Evolutionary conservation across 805 yeast genomes (phyloP), one percentile per base, ranked within the genome.

Genomic region (Candida golubevii): DNA sequence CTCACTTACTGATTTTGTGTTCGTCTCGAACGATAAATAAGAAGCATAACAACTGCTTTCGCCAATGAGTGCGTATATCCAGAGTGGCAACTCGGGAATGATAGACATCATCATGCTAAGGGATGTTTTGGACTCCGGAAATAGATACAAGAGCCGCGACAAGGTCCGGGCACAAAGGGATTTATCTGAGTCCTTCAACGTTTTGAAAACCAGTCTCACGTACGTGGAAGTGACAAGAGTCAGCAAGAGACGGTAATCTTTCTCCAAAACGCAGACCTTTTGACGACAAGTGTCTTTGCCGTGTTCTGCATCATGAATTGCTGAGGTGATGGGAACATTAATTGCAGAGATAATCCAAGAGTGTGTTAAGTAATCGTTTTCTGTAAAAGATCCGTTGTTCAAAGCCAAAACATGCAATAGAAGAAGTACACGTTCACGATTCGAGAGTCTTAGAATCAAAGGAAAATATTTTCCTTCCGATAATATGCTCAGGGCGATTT

Each of bases 71-170:
- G 52, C 43, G 44, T 55, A 59, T 30, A 74, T 55, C 55, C 68
- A 61, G 30, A 51, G 51, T 41, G 69, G 66, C 3, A 71, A 59
- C 2, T 62, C 61, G 1, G 80, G 75, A 5, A 68, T 65, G 28
- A 74, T 58, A 5, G 73, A 65, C 31, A 69, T 55, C 30, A 66
- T 63, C 53, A 76, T 69, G 46, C 75, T 66, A 14, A 74, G 53
- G 28, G 65, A 63, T 11, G 66, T 58, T 46, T 67, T 70, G 32
- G 62, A 50, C 1, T 57, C 49, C 1, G 78, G 76, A 31, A 62
- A 58, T n/a, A 75, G 41, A 27, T 57, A 55, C 14, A 74, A 56
- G 37, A 76, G 53, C 4, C 69, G 44, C 38, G 67, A 41, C 39
- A 60, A 18, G 47, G 60, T 42, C 47, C 46, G 33, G 33, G 54